Percentiles rank a stretch among this genome's conserved stretches.
Evolutionary conservation across 805 yeast species (phyloP).

Genomic region (Saturnispora quitensis): DNA sequence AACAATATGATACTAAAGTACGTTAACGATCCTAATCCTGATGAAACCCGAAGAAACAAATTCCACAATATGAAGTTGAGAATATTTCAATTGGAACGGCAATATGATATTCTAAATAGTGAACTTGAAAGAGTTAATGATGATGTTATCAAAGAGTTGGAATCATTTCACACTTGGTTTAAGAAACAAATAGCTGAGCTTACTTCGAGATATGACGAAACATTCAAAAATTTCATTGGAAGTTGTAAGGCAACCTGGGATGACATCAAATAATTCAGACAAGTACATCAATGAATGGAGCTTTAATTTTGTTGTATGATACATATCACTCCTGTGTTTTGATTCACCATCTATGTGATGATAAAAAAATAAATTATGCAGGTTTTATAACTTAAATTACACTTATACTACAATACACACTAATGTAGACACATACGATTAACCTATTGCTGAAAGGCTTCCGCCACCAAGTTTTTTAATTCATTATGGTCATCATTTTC

Average conservation of each 20-base stretch:
- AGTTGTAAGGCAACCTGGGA: conserved; percentile 23
- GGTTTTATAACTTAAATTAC: neutral
- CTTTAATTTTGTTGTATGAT: neutral
- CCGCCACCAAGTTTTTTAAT: conserved; percentile 27
- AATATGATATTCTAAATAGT: conserved; percentile 18
- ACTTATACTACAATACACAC: conserved; percentile 10
- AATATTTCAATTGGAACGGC: conserved; percentile 26
- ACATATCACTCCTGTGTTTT: neutral
- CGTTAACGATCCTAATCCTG: conserved; percentile 28
- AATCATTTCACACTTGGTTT: conserved; percentile 27
- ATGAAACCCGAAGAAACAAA: conserved; percentile 26
- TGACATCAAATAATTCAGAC: conserved; percentile 8
- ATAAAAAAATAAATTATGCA: neutral
- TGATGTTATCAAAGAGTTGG: conserved; percentile 20
- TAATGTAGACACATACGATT: conserved; percentile 5
- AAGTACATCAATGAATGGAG: too few species aligned
- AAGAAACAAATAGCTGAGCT: conserved; percentile 18
- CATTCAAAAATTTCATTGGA: conserved; percentile 18
- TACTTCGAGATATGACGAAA: conserved; percentile 18
- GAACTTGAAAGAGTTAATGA: conserved; percentile 23
- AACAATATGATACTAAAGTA: conserved; percentile 27
- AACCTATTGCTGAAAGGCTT: conserved; percentile 22
- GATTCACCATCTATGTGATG: neutral
- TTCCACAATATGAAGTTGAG: conserved; percentile 23
- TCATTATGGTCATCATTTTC: conserved; percentile 22